Conservation (phyloP, 2,329 filamentous ascomycete species). For the Aspergillus intermedius region DNA sequence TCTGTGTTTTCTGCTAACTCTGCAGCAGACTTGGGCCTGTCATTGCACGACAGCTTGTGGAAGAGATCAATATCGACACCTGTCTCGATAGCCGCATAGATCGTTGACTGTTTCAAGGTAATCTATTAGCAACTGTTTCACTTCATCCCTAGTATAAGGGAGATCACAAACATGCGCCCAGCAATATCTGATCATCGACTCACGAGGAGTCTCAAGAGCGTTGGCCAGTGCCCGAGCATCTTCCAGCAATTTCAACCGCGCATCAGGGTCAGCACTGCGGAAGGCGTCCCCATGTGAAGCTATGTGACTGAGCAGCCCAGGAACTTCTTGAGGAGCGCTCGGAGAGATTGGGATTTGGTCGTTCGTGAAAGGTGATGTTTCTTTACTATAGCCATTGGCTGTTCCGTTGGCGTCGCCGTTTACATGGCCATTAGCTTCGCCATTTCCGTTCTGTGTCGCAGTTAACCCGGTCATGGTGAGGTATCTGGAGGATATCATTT, state of each 20-base stretch:
- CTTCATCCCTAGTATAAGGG: background rate
- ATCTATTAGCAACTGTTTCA: background rate
- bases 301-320: slow-evolving; percentile 13
- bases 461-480: background rate
- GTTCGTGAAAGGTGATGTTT: background rate
- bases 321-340: slow-evolving; percentile 14
- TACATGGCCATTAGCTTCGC: background rate
- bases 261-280: slow-evolving; percentile 5
- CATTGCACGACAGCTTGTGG: slow-evolving; percentile 12
- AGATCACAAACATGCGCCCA: slow-evolving; percentile 18
- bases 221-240: slow-evolving; percentile 19
- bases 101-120: slow-evolving; percentile 7
- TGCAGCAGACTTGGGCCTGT: slow-evolving; percentile 13
- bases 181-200: slow-evolving; percentile 21
- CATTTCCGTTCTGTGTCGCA: background rate
- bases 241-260: slow-evolving; percentile 18
- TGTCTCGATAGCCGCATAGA: slow-evolving; percentile 18
- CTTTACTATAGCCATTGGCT: background rate
- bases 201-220: slow-evolving; percentile 23
- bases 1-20: slow-evolving; percentile 16
- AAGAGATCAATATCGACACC: slow-evolving; percentile 20
- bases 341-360: slow-evolving; percentile 4
- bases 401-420: background rate
- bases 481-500: background rate
- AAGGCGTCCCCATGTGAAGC: slow-evolving; percentile 9